Evolutionary conservation across 2,329 filamentous ascomycete genomes (phyloP).

Genomic region (Aspergillus sclerotialis): DNA sequence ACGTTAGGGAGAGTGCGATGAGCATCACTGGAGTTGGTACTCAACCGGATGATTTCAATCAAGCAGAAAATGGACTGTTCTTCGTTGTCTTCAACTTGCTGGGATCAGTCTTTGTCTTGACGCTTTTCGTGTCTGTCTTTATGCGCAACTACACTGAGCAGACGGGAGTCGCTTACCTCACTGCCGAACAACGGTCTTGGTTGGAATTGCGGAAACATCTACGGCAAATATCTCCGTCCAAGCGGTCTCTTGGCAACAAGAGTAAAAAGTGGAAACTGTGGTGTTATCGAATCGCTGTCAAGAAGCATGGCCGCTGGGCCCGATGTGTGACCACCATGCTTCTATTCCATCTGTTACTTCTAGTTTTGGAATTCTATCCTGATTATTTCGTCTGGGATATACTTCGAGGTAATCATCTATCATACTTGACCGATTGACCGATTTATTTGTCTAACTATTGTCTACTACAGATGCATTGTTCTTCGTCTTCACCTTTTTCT

Average conservation of each 20-base stretch:
- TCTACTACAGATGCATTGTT: slow-evolving; percentile 60
- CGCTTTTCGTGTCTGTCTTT: slow-evolving; percentile 96
- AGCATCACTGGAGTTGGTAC: slow-evolving; percentile 68
- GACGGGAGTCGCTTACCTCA: slow-evolving; percentile 92
- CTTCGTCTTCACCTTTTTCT: slow-evolving; percentile 71
- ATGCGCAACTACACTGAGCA: slow-evolving; percentile 99
- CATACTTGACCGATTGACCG: not conserved
- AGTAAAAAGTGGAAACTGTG: slow-evolving; percentile 77
- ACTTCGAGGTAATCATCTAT: slow-evolving; percentile 46
- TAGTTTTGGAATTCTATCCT: slow-evolving; percentile 78
- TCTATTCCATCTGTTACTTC: slow-evolving; percentile 71
- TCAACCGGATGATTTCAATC: slow-evolving; percentile 63
- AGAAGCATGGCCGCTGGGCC: slow-evolving; percentile 92
- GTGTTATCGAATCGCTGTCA: slow-evolving; percentile 90
- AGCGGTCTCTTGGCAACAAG: slow-evolving; percentile 73
- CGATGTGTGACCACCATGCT: slow-evolving; percentile 70
- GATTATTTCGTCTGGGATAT: slow-evolving; percentile 65
- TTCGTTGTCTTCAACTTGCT: slow-evolving; percentile 95
- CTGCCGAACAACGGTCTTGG: slow-evolving; percentile 94
- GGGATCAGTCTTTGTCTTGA: slow-evolving; percentile 92
- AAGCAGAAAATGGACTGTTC: slow-evolving; percentile 83
- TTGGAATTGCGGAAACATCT: slow-evolving; percentile 87
- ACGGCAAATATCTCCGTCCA: slow-evolving; percentile 88
- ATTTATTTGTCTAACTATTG: not conserved
- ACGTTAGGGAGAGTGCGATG: slow-evolving; percentile 81